Conservation (phyloP, 441 rosid genomes). For the Populus hybrid region DNA sequence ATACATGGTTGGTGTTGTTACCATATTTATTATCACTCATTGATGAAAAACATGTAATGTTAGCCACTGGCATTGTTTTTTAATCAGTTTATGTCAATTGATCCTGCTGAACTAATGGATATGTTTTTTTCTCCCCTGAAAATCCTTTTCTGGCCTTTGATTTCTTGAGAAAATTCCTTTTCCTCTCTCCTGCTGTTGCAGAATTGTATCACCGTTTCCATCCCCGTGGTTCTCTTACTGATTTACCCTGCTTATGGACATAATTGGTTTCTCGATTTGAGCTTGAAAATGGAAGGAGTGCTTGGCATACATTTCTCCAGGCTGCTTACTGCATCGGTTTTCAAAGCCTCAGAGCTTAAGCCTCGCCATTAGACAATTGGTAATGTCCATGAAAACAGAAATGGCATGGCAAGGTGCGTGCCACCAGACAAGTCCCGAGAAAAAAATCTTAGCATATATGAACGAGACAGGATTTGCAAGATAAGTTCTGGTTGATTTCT, state of each 20-base stretch:
- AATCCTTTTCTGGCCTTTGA: not conserved
- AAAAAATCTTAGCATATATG: not conserved
- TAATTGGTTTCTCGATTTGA: not conserved
- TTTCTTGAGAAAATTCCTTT: not conserved
- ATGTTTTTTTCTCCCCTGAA: not conserved
- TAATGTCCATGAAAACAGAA: not conserved
- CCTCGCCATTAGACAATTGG: not conserved
- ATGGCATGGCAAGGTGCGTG: not conserved
- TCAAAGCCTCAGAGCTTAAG: not conserved
- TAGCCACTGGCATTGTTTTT: not conserved
- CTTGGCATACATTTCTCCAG: not conserved
- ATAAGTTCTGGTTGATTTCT: not conserved
- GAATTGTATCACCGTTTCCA: not conserved
- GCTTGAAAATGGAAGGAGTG: not conserved
- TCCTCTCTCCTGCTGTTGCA: not conserved
- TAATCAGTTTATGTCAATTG: not conserved
- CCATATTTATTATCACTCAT: not conserved
- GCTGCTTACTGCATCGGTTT: not conserved
- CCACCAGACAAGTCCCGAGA: not conserved
- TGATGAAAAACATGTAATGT: not conserved
- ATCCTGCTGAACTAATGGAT: not conserved
- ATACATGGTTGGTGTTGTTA: not conserved
- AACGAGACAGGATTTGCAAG: not conserved
- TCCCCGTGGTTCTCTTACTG: not conserved
- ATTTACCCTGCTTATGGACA: not conserved